Conservation (phyloP, 441 rosid species). For the Pelargonium cotyledonis region DNA sequence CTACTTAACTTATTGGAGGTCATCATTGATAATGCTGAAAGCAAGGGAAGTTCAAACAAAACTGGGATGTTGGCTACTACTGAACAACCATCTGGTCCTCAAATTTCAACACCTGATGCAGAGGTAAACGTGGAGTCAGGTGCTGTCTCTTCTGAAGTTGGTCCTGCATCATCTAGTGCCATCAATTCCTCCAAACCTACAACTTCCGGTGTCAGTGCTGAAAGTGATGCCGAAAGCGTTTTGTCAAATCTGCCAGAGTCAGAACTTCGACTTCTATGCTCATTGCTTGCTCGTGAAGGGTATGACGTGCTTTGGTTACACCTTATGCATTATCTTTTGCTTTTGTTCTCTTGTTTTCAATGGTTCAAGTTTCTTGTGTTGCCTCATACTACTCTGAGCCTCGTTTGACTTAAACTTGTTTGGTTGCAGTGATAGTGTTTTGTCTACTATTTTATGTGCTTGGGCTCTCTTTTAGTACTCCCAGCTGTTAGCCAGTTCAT, state of each 20-base stretch:
- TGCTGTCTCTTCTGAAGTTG: slow-evolving; percentile 32
- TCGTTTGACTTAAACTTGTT: neutral
- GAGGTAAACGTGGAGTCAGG: slow-evolving; percentile 36
- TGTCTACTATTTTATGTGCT: neutral
- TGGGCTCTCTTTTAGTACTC: neutral
- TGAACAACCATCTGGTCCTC: slow-evolving; percentile 39
- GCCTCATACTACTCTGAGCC: neutral
- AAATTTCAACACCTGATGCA: slow-evolving; percentile 36
- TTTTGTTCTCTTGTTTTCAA: neutral
- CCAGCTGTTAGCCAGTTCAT: neutral
- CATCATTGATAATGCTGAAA: slow-evolving; percentile 70
- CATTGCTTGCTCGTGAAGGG: slow-evolving; percentile 98
- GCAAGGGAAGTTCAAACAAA: slow-evolving; percentile 50
- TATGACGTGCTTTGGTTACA: slow-evolving; percentile 24
- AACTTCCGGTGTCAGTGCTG: slow-evolving; percentile 40
- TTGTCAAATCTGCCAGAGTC: slow-evolving; percentile 69
- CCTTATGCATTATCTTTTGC: neutral
- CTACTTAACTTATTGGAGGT: slow-evolving; percentile 88
- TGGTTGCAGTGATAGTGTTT: neutral
- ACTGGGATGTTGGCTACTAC: slow-evolving; percentile 44
- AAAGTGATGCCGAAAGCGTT: slow-evolving; percentile 50
- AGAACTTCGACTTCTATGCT: slow-evolving; percentile 84
- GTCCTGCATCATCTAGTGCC: slow-evolving; percentile 35
- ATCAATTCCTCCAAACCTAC: slow-evolving; percentile 40
- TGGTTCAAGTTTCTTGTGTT: neutral